These are phyloP conservation scores for Trichoderma atroviride DNA, from an alignment of 2,329 filamentous ascomycete genomes.

Conservation along the genomic window DNA sequence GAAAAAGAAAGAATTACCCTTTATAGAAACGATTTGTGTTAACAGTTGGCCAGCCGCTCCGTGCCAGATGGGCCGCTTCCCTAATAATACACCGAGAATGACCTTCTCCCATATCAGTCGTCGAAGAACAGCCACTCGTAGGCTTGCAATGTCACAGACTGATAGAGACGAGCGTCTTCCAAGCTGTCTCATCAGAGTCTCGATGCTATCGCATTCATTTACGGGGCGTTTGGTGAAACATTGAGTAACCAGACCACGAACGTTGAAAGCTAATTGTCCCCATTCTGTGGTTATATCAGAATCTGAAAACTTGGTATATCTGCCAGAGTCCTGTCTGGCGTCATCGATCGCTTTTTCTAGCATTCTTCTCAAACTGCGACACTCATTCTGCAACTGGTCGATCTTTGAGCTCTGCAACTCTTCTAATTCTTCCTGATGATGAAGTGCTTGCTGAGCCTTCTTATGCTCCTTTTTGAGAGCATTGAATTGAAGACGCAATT, in stretches of 20 bases:
- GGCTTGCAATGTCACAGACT: too few species aligned
- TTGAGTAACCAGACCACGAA: neutral
- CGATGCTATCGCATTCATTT: neutral
- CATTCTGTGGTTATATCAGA: neutral
- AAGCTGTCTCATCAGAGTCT: neutral
- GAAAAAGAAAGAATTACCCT: neutral
- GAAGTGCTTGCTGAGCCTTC: neutral
- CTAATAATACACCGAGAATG: neutral
- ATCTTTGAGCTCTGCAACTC: neutral
- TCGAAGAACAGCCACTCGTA: neutral
- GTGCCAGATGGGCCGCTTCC: neutral
- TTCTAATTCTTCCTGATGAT: neutral
- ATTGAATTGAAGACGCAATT: neutral
- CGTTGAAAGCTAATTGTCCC: neutral
- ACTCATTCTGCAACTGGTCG: neutral
- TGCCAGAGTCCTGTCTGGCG: neutral
- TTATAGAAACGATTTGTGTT: neutral
- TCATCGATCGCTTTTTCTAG: neutral
- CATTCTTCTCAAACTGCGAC: neutral
- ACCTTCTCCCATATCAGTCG: neutral
- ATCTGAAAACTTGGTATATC: slow-evolving; percentile 10
- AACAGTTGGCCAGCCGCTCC: neutral
- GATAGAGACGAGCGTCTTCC: neutral
- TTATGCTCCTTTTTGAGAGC: neutral
- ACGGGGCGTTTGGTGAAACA: neutral